Conservation (phyloP, 192 early-diverging fungal genomes). For the Coemansia sp. region DNA sequence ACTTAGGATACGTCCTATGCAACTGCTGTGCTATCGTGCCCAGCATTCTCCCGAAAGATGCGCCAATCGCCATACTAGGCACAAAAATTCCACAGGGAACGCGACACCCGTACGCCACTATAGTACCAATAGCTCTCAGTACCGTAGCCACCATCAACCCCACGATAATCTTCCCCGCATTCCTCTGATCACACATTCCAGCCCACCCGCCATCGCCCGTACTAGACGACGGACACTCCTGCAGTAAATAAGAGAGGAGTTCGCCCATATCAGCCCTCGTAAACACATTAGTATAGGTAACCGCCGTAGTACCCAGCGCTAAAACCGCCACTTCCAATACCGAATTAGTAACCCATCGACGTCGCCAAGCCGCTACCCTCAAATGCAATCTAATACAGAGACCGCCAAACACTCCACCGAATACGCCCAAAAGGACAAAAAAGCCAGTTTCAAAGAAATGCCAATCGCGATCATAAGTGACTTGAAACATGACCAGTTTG, state of each 20-base stretch:
- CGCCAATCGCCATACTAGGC: constrained; percentile 94
- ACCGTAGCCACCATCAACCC: constrained; percentile 58
- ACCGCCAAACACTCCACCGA: constrained; percentile 83
- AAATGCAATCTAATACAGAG: constrained; percentile 73
- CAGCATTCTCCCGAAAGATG: constrained; percentile 85
- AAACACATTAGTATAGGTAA: constrained; percentile 71
- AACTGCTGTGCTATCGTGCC: constrained; percentile 76
- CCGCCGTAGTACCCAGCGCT: constrained; percentile 62
- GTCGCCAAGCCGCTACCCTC: constrained; percentile 68
- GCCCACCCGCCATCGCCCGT: constrained; percentile 47
- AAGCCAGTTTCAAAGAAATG: constrained; percentile 89
- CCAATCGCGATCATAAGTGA: constrained; percentile 89
- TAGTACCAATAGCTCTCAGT: constrained; percentile 55
- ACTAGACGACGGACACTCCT: constrained; percentile 60
- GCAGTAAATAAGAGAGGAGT: constrained; percentile 68
- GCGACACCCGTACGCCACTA: constrained; percentile 65
- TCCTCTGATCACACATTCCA: constrained; percentile 57
- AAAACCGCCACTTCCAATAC: constrained; percentile 66
- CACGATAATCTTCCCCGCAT: constrained; percentile 38
- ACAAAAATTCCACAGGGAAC: constrained; percentile 92
- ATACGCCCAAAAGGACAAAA: constrained; percentile 72
- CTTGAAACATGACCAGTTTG: constrained; percentile 96
- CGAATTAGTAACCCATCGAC: constrained; percentile 65
- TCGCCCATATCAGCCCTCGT: constrained; percentile 87
- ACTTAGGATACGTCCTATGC: constrained; percentile 61